phyloP scores from a whole-genome alignment of 2,329 filamentous ascomycete species.

The Xylaria multiplex region DNA sequence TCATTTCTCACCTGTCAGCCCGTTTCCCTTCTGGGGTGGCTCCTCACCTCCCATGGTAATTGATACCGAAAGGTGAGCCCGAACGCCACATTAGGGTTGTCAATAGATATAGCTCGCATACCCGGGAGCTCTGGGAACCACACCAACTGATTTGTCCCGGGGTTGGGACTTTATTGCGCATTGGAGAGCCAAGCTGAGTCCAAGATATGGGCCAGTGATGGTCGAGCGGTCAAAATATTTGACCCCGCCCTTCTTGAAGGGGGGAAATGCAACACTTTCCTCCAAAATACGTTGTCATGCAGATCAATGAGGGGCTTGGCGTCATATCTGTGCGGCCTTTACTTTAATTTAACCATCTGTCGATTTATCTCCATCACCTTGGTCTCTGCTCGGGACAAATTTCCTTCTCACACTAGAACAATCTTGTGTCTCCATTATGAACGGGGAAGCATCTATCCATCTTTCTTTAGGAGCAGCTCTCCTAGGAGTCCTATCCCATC shows the following conservation, averaged over 20 bases:
- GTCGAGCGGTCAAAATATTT: no score
- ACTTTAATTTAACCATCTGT: neutral
- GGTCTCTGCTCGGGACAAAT: neutral
- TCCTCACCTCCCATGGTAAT: neutral
- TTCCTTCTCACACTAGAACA: neutral
- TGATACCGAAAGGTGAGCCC: neutral
- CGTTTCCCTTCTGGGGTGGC: slow-evolving; percentile 4
- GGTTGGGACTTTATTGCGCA: slow-evolving; percentile 3
- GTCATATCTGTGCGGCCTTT: slow-evolving; percentile 1
- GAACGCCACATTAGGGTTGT: neutral
- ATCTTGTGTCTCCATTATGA: neutral
- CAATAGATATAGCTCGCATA: slow-evolving; percentile 1
- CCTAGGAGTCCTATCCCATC: slow-evolving; percentile 30
- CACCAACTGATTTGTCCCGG: neutral
- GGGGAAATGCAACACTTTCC: neutral
- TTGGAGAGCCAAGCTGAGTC: neutral
- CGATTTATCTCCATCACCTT: neutral
- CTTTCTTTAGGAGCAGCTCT: neutral
- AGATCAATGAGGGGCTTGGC: neutral
- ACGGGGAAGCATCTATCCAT: neutral
- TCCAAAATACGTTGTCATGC: neutral
- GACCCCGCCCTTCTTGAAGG: neutral
- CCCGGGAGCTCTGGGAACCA: neutral
- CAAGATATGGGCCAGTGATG: neutral
- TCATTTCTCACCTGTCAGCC: slow-evolving; percentile 12